Evolutionary conservation across 208 protist species (phyloP).

Genomic region (Jaenimonas drosophilae): DNA sequence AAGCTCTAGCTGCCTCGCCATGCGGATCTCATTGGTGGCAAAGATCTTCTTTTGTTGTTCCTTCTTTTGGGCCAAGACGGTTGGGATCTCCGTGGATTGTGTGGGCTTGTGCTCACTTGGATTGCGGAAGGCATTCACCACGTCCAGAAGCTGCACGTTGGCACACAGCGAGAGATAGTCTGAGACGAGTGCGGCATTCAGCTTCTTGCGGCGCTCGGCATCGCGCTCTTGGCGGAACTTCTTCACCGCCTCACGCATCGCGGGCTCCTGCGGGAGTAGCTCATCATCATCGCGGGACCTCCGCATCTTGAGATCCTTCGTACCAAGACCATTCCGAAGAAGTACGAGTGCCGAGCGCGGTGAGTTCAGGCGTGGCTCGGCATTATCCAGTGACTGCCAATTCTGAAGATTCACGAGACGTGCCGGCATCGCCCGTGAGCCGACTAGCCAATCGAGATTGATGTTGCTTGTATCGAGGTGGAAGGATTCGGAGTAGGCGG

Average conservation of each 20-base stretch:
- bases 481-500: constrained; percentile 50
- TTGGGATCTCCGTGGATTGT: constrained; percentile 13
- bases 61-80: constrained; percentile 30
- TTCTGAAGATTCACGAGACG: constrained; percentile 21
- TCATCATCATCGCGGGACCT: background rate
- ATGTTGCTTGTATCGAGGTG: constrained; percentile 36
- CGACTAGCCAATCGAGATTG: constrained; percentile 61
- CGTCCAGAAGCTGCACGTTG: constrained; percentile 22
- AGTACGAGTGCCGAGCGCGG: constrained; percentile 71
- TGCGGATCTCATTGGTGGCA: constrained; percentile 29
- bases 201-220: constrained; percentile 8
- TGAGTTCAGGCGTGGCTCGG: constrained; percentile 39
- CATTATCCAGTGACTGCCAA: constrained; percentile 3
- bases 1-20: constrained; percentile 40
- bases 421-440: constrained; percentile 14
- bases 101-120: background rate
- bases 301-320: constrained; percentile 23
- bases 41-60: constrained; percentile 45
- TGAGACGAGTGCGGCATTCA: constrained; percentile 21
- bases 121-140: constrained; percentile 28
- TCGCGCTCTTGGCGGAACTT: constrained; percentile 25
- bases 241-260: constrained; percentile 23
- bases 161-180: constrained; percentile 49
- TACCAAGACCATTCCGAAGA: constrained; percentile 53
- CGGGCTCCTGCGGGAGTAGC: constrained; percentile 14